These are phyloP conservation scores for Podospora pseudopauciseta DNA, from an alignment of 495 filamentous ascomycete genomes.

Conservation along the genomic window DNA sequence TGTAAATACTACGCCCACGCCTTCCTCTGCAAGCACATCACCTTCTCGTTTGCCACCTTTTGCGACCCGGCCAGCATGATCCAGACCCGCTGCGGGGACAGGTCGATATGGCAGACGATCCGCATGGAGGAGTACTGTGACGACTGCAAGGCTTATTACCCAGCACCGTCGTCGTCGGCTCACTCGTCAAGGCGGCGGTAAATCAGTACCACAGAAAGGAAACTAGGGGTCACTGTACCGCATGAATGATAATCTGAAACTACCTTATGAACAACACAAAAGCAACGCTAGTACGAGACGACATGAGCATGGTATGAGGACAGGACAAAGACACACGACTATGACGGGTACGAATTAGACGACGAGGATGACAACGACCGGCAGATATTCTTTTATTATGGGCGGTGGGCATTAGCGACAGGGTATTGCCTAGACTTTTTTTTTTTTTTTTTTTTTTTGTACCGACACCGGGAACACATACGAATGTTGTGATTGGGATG, in stretches of 20 bases:
- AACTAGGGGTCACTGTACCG: too few relatives aligned
- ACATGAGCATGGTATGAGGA: not conserved
- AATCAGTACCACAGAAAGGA: not conserved
- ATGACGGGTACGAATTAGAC: too few relatives aligned
- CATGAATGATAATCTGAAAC: too few relatives aligned
- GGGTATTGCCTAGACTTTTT: too few relatives aligned
- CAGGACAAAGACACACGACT: too few relatives aligned
- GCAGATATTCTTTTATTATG: too few relatives aligned
- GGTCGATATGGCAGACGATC: constrained; percentile 34
- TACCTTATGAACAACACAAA: not conserved
- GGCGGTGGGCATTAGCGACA: too few relatives aligned
- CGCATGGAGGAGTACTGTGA: constrained; percentile 28
- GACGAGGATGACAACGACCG: too few relatives aligned
- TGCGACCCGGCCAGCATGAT: constrained; percentile 29
- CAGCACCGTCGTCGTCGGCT: not conserved
- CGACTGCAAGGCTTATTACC: constrained; percentile 21
- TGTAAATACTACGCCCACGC: constrained; percentile 36
- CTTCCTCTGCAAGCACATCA: constrained; percentile 30
- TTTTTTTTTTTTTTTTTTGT: too few relatives aligned
- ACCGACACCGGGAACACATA: too few relatives aligned
- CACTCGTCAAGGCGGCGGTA: not conserved
- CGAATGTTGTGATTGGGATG: too few relatives aligned
- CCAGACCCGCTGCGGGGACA: constrained; percentile 30
- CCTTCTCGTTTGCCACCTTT: constrained; percentile 28
- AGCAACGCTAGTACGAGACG: not conserved